Base-by-base conservation (phyloP, 2,329 filamentous ascomycete species). In the Trichoderma pleuroti region DNA sequence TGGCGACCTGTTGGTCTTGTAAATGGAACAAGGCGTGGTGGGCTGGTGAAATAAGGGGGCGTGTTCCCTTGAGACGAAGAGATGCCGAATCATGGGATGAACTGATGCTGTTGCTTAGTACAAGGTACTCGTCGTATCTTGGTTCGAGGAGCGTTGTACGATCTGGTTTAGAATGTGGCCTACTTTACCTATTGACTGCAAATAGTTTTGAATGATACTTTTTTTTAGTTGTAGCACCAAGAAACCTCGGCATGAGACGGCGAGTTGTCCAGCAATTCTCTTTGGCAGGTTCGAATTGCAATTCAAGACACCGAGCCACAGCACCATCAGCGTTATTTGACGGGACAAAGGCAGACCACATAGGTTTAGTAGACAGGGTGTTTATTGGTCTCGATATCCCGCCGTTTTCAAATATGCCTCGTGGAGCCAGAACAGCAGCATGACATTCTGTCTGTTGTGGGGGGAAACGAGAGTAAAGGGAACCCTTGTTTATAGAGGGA, bases 1-100 rank as follows among this genome's bases (percentile, higher is more conserved):
- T 74, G 91, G 90, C 9, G 92, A 94, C 82, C 82, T 94, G 80
- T 82, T 94, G 77, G 84, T 90, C 78, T 82, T 92, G 77, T 92
- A 83, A 63, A 71, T n/a, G 46, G 21, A 16, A 56, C n/a, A 9
- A 10, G 21, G 21, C 3, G 18, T 21, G 49, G 18, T 21, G 49
- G n/a, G 16, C 16, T n/a, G 32, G 36, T 42, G 30, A 39, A 36
- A 11, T 3, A 21, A 12, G 16, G n/a, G n/a, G 6, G 14, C 7
- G n/a, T 5, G 5, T 7, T 64, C 28, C n/a, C 36, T 16, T 68
- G 36, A 6, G 54, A 59, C 28, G 63, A 57, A 66, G 34, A 63
- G 60, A 63, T 21, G 60, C 4, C 26, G 39, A 49, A 39, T 56
- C 49, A 39, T 39, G 63, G 46, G 63, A 56, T 56, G 49, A 56